Percentiles rank a stretch among this genome's conserved stretches.
Evolutionary conservation across 306 rosid species (phyloP).

Genomic region (Luffa aegyptiaca): DNA sequence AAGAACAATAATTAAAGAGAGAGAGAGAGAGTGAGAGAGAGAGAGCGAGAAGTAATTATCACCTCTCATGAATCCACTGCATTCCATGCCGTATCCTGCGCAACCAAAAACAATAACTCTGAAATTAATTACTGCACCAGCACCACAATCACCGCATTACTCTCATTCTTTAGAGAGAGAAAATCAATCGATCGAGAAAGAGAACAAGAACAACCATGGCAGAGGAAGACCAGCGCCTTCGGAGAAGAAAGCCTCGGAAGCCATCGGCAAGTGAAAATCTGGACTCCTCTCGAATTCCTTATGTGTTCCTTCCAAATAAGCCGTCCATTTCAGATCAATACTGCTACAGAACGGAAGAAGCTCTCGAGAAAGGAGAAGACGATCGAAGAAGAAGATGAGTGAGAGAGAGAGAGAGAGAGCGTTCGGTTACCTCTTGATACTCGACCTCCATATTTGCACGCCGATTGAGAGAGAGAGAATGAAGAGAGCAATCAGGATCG

Average conservation of each 20-base stretch:
- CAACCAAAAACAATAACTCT: slow-evolving; percentile 18
- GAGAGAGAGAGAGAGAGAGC: not conserved
- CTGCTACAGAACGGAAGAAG: not conserved
- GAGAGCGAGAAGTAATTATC: slow-evolving; percentile 26
- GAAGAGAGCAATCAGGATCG: not conserved
- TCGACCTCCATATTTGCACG: not conserved
- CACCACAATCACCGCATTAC: not conserved
- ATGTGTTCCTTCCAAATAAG: slow-evolving; percentile 31
- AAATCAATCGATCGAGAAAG: not conserved
- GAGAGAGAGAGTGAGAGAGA: not conserved
- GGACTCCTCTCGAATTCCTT: slow-evolving; percentile 56
- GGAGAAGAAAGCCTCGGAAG: slow-evolving; percentile 46
- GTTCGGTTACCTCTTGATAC: slow-evolving; percentile 3
- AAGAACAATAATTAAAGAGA: not conserved
- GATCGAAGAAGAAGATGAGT: not conserved
- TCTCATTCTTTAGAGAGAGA: not conserved
- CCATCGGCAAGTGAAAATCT: slow-evolving; percentile 80
- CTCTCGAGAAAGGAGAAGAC: not conserved
- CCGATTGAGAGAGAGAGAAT: not conserved
- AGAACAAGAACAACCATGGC: slow-evolving; percentile 42
- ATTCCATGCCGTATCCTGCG: slow-evolving; percentile 94
- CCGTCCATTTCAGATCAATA: not conserved
- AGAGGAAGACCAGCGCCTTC: slow-evolving; percentile 68
- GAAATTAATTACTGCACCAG: slow-evolving; percentile 3
- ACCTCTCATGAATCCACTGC: slow-evolving; percentile 95